Conservation (phyloP, 1,284 basidiomycete species). For the Wallemia hederae region DNA sequence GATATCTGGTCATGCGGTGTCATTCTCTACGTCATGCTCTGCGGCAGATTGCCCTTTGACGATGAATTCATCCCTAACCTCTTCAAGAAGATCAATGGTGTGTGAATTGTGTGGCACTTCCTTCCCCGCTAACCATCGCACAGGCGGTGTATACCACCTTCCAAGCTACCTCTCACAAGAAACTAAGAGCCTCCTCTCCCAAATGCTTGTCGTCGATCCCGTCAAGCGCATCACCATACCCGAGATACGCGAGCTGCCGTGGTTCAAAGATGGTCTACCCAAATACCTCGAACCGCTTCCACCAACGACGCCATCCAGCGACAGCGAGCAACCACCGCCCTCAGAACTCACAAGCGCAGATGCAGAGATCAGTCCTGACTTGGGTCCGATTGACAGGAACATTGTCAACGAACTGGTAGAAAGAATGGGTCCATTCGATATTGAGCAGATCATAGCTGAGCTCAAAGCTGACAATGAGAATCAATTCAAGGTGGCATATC, state of each 20-base stretch:
- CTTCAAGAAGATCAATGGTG: constrained; percentile 75
- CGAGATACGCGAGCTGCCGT: constrained; percentile 63
- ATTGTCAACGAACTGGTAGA: constrained; percentile 53
- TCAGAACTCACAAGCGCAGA: constrained; percentile 26
- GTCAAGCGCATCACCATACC: constrained; percentile 71
- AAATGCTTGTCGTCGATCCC: constrained; percentile 73
- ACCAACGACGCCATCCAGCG: constrained; percentile 29
- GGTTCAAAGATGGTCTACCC: constrained; percentile 58
- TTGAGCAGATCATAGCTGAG: constrained; percentile 60
- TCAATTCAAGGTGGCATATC: constrained; percentile 86
- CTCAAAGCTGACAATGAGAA: constrained; percentile 64
- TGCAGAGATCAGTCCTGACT: constrained; percentile 14
- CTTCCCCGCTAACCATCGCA: background rate
- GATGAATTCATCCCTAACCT: constrained; percentile 73
- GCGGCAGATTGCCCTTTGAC: constrained; percentile 71
- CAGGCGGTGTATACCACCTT: constrained; percentile 57
- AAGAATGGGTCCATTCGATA: constrained; percentile 44
- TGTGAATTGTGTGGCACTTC: constrained; percentile 13
- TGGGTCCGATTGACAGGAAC: constrained; percentile 67
- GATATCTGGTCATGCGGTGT: constrained; percentile 95
- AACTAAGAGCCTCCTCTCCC: constrained; percentile 41
- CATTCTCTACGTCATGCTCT: constrained; percentile 82
- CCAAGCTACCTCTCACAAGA: constrained; percentile 47
- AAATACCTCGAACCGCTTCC: constrained; percentile 62
- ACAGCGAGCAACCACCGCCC: constrained; percentile 7